A percentile compares a stretch with the other conserved stretches of the same genome.
Conservation (phyloP, 805 yeast genomes). For the Spathaspora girioi region DNA sequence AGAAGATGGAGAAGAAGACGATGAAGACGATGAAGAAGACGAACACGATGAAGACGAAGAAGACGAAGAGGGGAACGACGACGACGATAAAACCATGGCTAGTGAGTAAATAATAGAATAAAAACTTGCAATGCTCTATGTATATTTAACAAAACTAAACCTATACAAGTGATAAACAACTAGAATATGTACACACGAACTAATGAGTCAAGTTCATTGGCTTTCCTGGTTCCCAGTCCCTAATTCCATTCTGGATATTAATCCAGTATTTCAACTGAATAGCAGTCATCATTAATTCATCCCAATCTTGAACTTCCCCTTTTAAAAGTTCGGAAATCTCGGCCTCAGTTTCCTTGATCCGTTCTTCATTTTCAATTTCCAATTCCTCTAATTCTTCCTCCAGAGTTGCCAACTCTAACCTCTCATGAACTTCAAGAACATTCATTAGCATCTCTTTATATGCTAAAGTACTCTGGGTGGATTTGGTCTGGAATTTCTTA, state of each 20-base stretch:
- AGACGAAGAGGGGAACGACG: constrained; percentile 17
- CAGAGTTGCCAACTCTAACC: constrained; percentile 59
- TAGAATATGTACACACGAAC: neutral
- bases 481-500: constrained; percentile 33
- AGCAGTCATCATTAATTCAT: constrained; percentile 60
- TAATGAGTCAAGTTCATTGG: constrained; percentile 63
- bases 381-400: constrained; percentile 56
- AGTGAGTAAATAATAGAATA: constrained; percentile 23
- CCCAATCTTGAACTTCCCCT: constrained; percentile 42
- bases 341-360: constrained; percentile 47
- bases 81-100: constrained; percentile 41
- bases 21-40: constrained; percentile 15
- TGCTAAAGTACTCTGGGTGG: constrained; percentile 28
- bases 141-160: neutral
- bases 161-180: too few species aligned
- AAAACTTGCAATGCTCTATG: constrained; percentile 1
- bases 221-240: constrained; percentile 74
- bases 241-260: constrained; percentile 68
- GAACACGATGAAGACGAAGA: constrained; percentile 23
- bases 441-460: constrained; percentile 64
- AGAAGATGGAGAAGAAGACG: constrained; percentile 9
- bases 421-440: constrained; percentile 82
- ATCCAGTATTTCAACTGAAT: constrained; percentile 80
- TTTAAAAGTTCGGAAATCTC: constrained; percentile 46
- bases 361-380: constrained; percentile 50